Percentiles rank a stretch among this genome's conserved stretches.
Evolutionary conservation across 1,284 basidiomycete species (phyloP).

Genomic region (Athelia psychrophila): DNA sequence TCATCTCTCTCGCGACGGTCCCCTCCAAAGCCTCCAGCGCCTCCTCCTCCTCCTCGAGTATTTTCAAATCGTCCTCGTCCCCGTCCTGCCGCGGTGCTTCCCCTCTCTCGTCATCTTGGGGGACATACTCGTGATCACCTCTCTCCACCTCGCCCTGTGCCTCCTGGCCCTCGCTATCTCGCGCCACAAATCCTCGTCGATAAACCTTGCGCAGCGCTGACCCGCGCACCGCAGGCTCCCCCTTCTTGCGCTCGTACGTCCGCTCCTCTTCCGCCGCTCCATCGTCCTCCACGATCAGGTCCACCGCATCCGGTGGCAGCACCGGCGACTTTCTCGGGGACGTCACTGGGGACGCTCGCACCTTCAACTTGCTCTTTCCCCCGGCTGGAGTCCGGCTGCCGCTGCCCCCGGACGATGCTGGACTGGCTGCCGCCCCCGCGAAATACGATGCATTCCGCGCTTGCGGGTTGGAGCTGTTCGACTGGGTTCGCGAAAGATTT

Average conservation of each 20-base stretch:
- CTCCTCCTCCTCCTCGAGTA: slow-evolving; percentile 24
- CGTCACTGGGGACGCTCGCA: slow-evolving; percentile 16
- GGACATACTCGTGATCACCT: slow-evolving; percentile 20
- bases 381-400: slow-evolving; percentile 12
- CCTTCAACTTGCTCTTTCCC: slow-evolving; percentile 18
- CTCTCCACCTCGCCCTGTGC: slow-evolving; percentile 39
- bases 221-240: slow-evolving; percentile 44
- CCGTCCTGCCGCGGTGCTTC: slow-evolving; percentile 6
- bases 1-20: slow-evolving; percentile 25
- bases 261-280: slow-evolving; percentile 48
- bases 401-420: slow-evolving; percentile 25
- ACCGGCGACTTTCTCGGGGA: slow-evolving; percentile 26
- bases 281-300: slow-evolving; percentile 69
- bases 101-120: slow-evolving; percentile 5
- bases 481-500: slow-evolving; percentile 7
- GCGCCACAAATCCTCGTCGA: slow-evolving; percentile 45
- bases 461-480: slow-evolving; percentile 11
- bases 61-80: slow-evolving; percentile 16
- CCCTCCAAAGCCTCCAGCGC: slow-evolving; percentile 21
- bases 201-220: slow-evolving; percentile 51
- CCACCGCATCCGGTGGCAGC: slow-evolving; percentile 73
- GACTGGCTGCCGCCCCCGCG: slow-evolving; percentile 5
- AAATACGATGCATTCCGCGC: slow-evolving; percentile 1
- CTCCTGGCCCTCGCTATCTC: slow-evolving; percentile 34
- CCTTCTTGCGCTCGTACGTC: slow-evolving; percentile 48